phyloP scores from a whole-genome alignment of 306 rosid species.

The Cyclanthera cordifolia region DNA sequence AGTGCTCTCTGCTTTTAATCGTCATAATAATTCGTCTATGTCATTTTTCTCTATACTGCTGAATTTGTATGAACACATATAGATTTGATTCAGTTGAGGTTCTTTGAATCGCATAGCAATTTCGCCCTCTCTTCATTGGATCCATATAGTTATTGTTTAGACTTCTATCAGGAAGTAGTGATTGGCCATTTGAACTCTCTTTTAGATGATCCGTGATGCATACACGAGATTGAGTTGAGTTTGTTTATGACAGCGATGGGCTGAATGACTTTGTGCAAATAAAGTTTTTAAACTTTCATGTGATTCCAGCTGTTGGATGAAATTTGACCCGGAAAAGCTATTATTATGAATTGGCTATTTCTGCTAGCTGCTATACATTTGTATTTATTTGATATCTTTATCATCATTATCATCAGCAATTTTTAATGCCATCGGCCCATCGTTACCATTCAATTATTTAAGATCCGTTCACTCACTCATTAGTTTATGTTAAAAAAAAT shows the following conservation, averaged over 20 bases:
- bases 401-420: conserved; percentile 3
- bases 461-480: background rate
- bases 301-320: conserved; percentile 30
- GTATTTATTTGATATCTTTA: conserved; percentile 4
- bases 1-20: background rate
- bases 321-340: conserved; percentile 9
- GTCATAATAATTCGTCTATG: background rate
- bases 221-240: conserved; percentile 44
- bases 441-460: conserved; percentile 2
- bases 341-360: background rate
- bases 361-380: conserved; percentile 4
- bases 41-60: background rate
- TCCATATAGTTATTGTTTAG: background rate
- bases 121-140: background rate
- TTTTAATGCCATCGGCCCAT: conserved; percentile 5
- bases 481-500: background rate
- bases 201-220: conserved; percentile 32
- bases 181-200: conserved; percentile 28
- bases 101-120: background rate
- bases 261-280: conserved; percentile 27
- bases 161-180: conserved; percentile 9
- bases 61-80: background rate
- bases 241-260: conserved; percentile 25
- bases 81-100: background rate
- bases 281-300: conserved; percentile 33